Conservation (phyloP, 352 stramenopile genomes). For the Phytophthora cajani region DNA sequence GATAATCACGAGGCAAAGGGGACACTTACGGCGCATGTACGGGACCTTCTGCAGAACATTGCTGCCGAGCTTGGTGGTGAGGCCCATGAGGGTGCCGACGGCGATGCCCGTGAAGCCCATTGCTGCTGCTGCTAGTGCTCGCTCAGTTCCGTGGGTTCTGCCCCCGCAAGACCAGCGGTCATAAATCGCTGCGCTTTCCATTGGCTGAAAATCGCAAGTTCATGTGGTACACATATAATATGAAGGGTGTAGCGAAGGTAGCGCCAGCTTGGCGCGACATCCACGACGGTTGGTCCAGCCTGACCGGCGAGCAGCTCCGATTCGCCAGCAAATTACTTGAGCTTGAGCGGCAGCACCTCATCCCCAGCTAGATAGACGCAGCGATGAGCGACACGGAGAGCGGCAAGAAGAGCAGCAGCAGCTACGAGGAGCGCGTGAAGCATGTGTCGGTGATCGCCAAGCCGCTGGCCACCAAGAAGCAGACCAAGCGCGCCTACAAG, state of each 20-base stretch:
- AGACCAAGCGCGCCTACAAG: slow-evolving; percentile 94
- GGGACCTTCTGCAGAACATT: slow-evolving; percentile 87
- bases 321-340: slow-evolving; percentile 30
- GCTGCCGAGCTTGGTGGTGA: slow-evolving; percentile 85
- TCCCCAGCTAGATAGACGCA: background rate
- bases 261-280: slow-evolving; percentile 30
- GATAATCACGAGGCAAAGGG: background rate
- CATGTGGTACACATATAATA: background rate
- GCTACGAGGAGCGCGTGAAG: slow-evolving; percentile 88
- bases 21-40: slow-evolving; percentile 81
- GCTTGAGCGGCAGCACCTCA: slow-evolving; percentile 19
- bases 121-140: slow-evolving; percentile 19
- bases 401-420: slow-evolving; percentile 56
- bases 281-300: slow-evolving; percentile 34
- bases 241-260: slow-evolving; percentile 31
- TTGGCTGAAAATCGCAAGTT: slow-evolving; percentile 17
- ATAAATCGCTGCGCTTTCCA: slow-evolving; percentile 24
- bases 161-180: slow-evolving; percentile 29
- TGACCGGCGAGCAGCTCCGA: slow-evolving; percentile 25
- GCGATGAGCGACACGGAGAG: slow-evolving; percentile 78
- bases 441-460: slow-evolving; percentile 94
- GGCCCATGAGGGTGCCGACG: slow-evolving; percentile 72
- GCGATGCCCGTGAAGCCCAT: slow-evolving; percentile 80
- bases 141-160: slow-evolving; percentile 37
- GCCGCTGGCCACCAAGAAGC: slow-evolving; percentile 98